A percentile compares a stretch with the other conserved stretches of the same genome.
These are phyloP conservation scores for Ceriops zippeliana DNA, from an alignment of 345 rosid genomes.

Conservation along the genomic window DNA sequence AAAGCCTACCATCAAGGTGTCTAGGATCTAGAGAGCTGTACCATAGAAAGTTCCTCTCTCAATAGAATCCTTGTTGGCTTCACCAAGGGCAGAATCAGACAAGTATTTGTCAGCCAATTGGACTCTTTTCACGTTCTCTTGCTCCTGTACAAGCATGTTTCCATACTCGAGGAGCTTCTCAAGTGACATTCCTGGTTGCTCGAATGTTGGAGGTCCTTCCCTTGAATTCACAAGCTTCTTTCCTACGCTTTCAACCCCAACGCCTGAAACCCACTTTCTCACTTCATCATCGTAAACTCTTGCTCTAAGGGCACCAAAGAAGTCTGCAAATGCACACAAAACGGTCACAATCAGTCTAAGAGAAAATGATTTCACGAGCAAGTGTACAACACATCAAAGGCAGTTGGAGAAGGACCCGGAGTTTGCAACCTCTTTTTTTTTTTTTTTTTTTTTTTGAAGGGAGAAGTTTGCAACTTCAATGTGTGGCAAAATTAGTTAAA, in stretches of 20 bases:
- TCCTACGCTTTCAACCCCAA: constrained; percentile 63
- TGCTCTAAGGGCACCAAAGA: constrained; percentile 94
- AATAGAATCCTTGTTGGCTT: constrained; percentile 70
- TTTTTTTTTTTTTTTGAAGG: too few relatives aligned
- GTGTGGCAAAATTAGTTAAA: not conserved
- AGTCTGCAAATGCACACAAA: constrained; percentile 41
- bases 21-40: constrained; percentile 42
- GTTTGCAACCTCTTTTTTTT: too few relatives aligned
- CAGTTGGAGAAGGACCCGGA: too few relatives aligned
- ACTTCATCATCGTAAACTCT: constrained; percentile 97
- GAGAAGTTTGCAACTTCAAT: too few relatives aligned
- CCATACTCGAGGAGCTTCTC: constrained; percentile 80
- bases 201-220: constrained; percentile 75
- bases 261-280: constrained; percentile 67
- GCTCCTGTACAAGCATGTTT: constrained; percentile 81
- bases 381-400: too few relatives aligned
- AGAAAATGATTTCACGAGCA: not conserved
- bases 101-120: constrained; percentile 88
- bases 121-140: constrained; percentile 94
- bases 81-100: constrained; percentile 85
- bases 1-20: constrained; percentile 40
- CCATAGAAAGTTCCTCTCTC: constrained; percentile 70
- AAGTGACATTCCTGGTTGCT: constrained; percentile 70
- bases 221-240: constrained; percentile 88
- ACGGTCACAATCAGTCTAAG: not conserved